phyloP scores from a whole-genome alignment of 2,329 filamentous ascomycete genomes.

The Trichocomaceae sp. region DNA sequence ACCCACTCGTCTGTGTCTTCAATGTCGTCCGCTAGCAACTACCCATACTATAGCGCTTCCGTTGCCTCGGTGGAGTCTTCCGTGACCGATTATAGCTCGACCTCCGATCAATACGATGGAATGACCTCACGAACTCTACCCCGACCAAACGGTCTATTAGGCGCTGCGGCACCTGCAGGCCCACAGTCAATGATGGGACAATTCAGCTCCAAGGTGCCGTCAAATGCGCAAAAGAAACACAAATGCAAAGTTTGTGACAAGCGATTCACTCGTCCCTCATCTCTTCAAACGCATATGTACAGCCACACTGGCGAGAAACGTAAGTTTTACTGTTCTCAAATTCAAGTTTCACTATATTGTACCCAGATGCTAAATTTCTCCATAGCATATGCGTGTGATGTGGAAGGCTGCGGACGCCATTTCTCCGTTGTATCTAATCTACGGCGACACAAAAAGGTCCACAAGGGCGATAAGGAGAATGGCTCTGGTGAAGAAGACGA shows the following conservation, averaged over 20 bases:
- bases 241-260: constrained; percentile 99
- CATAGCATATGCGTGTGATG: constrained; percentile 84
- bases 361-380: not conserved
- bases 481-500: constrained; percentile 38
- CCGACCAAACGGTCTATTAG: constrained; percentile 61
- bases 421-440: constrained; percentile 97
- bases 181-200: constrained; percentile 98
- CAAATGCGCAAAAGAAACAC: constrained; percentile 97
- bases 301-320: constrained; percentile 97
- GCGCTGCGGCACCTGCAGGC: constrained; percentile 64
- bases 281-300: constrained; percentile 95
- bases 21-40: constrained; percentile 74
- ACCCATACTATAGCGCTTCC: constrained; percentile 80
- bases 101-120: constrained; percentile 74
- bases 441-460: constrained; percentile 89
- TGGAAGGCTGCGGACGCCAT: constrained; percentile 88
- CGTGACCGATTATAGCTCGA: constrained; percentile 88
- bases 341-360: not conserved
- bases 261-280: constrained; percentile 89
- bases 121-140: constrained; percentile 76
- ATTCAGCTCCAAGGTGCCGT: constrained; percentile 93
- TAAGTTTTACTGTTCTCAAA: constrained; percentile 49
- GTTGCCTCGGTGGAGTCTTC: constrained; percentile 63
- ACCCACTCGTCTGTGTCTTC: constrained; percentile 89
- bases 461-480: constrained; percentile 57